phyloP scores from a whole-genome alignment of 116 monocot species.

The Phalaenopsis hybrid region DNA sequence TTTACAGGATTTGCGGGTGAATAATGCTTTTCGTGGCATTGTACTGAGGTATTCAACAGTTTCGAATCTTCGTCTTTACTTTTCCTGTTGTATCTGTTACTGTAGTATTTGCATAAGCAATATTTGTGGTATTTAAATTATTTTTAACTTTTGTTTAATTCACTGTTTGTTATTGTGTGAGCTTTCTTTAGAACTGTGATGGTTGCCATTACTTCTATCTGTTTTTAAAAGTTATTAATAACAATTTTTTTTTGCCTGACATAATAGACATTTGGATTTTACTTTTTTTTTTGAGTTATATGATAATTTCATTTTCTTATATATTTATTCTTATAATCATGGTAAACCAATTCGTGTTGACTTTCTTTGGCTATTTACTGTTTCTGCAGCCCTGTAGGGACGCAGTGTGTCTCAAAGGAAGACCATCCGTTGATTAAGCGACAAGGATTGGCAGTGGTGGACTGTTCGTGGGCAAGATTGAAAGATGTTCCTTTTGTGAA shows the following conservation, averaged over 20 bases:
- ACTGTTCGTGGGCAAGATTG: slow-evolving; percentile 94
- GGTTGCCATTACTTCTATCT: background rate
- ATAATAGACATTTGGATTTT: background rate
- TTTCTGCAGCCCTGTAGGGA: slow-evolving; percentile 74
- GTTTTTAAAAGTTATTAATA: background rate
- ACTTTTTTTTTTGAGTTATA: background rate
- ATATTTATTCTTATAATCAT: background rate
- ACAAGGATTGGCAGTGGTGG: slow-evolving; percentile 92
- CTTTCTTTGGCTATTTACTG: slow-evolving; percentile 10
- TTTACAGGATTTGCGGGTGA: slow-evolving; percentile 82
- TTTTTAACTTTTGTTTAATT: background rate
- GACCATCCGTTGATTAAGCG: slow-evolving; percentile 56
- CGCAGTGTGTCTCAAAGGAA: slow-evolving; percentile 82
- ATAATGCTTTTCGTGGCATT: slow-evolving; percentile 74
- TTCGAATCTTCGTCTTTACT: background rate
- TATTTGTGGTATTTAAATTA: slow-evolving; percentile 2
- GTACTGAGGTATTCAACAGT: slow-evolving; percentile 58
- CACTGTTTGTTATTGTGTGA: background rate
- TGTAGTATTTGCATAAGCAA: background rate
- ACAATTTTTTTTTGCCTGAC: background rate
- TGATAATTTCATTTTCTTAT: background rate
- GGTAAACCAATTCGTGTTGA: background rate
- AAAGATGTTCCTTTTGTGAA: slow-evolving; percentile 93
- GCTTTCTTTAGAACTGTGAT: background rate
- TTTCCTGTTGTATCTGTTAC: background rate